These are phyloP conservation scores for Cryphonectria carpinicola DNA, from an alignment of 2,329 filamentous ascomycete genomes.

Conservation along the genomic window DNA sequence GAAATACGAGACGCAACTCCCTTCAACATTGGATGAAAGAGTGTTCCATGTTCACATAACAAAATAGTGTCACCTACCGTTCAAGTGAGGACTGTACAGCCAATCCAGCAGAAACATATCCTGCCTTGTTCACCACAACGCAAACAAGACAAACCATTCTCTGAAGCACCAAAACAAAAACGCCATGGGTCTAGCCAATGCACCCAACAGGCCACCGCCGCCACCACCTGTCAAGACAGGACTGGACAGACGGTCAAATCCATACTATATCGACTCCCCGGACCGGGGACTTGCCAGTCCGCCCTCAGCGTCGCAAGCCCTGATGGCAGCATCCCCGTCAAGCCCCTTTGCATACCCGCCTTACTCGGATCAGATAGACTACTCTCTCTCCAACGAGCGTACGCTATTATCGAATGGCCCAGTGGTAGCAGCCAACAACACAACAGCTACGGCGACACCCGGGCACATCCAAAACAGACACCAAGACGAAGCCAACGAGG, in stretches of 20 bases:
- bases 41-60: neutral
- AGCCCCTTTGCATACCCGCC: neutral
- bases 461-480: neutral
- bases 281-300: constrained; percentile 6
- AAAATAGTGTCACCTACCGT: neutral
- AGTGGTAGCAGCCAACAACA: neutral
- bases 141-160: neutral
- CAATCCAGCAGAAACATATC: neutral
- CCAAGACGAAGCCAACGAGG: neutral
- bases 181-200: neutral
- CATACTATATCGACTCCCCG: constrained; percentile 4
- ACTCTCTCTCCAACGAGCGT: neutral
- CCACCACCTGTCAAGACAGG: neutral
- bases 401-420: neutral
- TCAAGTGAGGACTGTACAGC: neutral
- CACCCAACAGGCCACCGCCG: constrained; percentile 1
- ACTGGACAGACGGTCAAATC: neutral
- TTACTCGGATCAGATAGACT: neutral
- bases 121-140: neutral
- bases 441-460: neutral
- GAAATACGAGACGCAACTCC: neutral
- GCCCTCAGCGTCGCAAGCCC: constrained; percentile 1
- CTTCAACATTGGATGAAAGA: neutral
- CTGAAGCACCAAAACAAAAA: neutral
- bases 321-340: constrained; percentile 8